Conservation (phyloP, 1,284 basidiomycete species). For the Pseudomicrostroma phylloplanum region DNA sequence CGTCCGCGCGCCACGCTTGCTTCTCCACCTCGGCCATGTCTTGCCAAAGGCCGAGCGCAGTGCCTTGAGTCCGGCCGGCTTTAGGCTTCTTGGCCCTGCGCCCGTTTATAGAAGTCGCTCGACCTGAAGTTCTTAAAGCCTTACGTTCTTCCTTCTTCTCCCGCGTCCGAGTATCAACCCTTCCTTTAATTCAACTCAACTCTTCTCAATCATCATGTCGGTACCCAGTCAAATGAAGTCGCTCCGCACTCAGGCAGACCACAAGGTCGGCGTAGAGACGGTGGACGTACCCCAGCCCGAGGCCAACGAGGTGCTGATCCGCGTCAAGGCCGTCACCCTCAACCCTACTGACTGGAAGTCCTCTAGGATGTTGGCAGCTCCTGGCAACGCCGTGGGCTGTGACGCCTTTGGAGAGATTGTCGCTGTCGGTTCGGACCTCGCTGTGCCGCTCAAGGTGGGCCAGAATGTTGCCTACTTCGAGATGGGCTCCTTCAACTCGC, state of each 20-base stretch:
- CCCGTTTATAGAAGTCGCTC: no score
- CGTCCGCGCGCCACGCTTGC: conserved; percentile 3
- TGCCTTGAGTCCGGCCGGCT: no score
- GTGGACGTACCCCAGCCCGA: conserved; percentile 29
- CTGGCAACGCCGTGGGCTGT: conserved; percentile 56
- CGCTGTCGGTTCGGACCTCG: conserved; percentile 51
- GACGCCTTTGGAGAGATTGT: conserved; percentile 61
- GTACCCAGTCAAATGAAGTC: conserved; percentile 30
- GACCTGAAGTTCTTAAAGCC: no score
- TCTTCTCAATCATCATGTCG: no score
- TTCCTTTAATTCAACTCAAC: no score
- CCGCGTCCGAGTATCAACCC: no score
- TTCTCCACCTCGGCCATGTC: conserved; percentile 1
- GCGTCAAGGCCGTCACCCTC: conserved; percentile 31
- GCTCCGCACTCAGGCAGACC: conserved; percentile 27
- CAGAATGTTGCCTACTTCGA: conserved; percentile 58
- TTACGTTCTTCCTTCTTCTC: no score
- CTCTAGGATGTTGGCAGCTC: conserved; percentile 49
- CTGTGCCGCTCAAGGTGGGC: conserved; percentile 55
- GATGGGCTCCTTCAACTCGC: conserved; percentile 51
- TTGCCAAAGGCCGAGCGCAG: neutral
- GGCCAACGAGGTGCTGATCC: conserved; percentile 30
- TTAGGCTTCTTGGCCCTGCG: no score
- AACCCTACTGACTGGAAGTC: conserved; percentile 49
- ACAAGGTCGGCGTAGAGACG: conserved; percentile 28